Conservation (phyloP, 2,329 filamentous ascomycete species). For the Coniochaeta sp. region DNA sequence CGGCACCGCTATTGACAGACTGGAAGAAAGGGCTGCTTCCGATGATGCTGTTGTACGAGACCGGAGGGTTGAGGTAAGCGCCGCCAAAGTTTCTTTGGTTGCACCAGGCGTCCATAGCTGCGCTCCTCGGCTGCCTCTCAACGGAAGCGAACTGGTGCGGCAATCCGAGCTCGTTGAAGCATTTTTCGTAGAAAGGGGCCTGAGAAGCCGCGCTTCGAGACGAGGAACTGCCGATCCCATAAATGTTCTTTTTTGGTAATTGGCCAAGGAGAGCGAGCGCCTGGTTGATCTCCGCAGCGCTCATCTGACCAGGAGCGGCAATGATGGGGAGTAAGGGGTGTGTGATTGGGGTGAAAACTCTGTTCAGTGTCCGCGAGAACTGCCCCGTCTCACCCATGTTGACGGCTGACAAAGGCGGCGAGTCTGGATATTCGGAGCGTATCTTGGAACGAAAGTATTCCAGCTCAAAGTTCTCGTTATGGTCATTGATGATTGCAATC, state of each 20-base stretch:
- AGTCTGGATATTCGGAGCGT: slow-evolving; percentile 57
- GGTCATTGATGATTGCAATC: slow-evolving; percentile 74
- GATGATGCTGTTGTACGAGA: slow-evolving; percentile 54
- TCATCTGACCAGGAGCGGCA: slow-evolving; percentile 78
- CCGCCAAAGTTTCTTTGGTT: slow-evolving; percentile 72
- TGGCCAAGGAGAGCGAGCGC: slow-evolving; percentile 73
- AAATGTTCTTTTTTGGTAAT: slow-evolving; percentile 70
- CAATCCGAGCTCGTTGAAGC: slow-evolving; percentile 75
- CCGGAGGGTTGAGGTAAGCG: slow-evolving; percentile 69
- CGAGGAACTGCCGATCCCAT: slow-evolving; percentile 66
- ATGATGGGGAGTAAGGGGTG: slow-evolving; percentile 78
- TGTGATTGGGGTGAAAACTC: slow-evolving; percentile 81
- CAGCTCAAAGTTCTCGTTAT: slow-evolving; percentile 83
- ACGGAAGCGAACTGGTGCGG: slow-evolving; percentile 73
- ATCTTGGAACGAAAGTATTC: slow-evolving; percentile 82
- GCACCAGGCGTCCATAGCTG: slow-evolving; percentile 63
- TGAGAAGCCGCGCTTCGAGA: slow-evolving; percentile 59
- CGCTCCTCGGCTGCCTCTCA: slow-evolving; percentile 59
- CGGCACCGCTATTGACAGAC: slow-evolving; percentile 39
- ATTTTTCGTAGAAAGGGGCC: slow-evolving; percentile 80
- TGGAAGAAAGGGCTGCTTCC: slow-evolving; percentile 45
- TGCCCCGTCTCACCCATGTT: slow-evolving; percentile 87
- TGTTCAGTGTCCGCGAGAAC: slow-evolving; percentile 75
- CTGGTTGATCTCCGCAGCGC: slow-evolving; percentile 76
- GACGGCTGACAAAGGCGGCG: slow-evolving; percentile 70